phyloP scores from a whole-genome alignment of 1,284 basidiomycete species.

The Coniophora puteana region DNA sequence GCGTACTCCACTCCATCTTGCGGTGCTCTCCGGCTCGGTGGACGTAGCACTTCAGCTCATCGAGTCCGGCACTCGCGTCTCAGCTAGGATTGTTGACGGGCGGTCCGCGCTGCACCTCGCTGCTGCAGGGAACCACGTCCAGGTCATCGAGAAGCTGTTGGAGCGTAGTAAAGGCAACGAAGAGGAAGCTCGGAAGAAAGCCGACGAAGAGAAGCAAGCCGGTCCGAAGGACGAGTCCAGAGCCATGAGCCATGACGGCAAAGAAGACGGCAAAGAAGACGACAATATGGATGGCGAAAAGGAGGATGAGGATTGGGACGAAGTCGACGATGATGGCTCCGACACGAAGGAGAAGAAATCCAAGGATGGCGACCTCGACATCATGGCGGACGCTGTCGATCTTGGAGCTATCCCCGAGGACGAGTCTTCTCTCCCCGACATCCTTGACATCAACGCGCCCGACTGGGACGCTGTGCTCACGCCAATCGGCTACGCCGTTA shows the following conservation, averaged over 20 bases:
- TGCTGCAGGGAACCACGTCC: conserved; percentile 40
- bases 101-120: conserved; percentile 52
- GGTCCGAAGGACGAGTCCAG: conserved; percentile 23
- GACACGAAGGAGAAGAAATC: conserved; percentile 14
- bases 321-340: conserved; percentile 14
- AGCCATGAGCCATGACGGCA: conserved; percentile 17
- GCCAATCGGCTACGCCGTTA: conserved; percentile 48
- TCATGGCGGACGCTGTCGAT: conserved; percentile 28
- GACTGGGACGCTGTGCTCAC: conserved; percentile 59
- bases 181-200: too few relatives aligned
- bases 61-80: conserved; percentile 51
- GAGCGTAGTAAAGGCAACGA: conserved; percentile 39
- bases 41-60: conserved; percentile 48
- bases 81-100: conserved; percentile 51
- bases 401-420: conserved; percentile 42
- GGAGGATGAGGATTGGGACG: conserved; percentile 17
- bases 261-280: conserved; percentile 14
- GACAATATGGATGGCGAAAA: too few relatives aligned
- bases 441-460: conserved; percentile 45
- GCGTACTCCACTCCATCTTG: conserved; percentile 51
- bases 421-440: conserved; percentile 46
- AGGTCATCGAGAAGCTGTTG: conserved; percentile 45
- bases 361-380: too few relatives aligned
- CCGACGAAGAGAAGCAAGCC: conserved; percentile 30
- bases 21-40: conserved; percentile 39